A percentile compares a stretch with the other conserved stretches of the same genome.
Evolutionary conservation across 495 filamentous ascomycete genomes (phyloP).

Genomic region (Penicillium dipodomyicola): DNA sequence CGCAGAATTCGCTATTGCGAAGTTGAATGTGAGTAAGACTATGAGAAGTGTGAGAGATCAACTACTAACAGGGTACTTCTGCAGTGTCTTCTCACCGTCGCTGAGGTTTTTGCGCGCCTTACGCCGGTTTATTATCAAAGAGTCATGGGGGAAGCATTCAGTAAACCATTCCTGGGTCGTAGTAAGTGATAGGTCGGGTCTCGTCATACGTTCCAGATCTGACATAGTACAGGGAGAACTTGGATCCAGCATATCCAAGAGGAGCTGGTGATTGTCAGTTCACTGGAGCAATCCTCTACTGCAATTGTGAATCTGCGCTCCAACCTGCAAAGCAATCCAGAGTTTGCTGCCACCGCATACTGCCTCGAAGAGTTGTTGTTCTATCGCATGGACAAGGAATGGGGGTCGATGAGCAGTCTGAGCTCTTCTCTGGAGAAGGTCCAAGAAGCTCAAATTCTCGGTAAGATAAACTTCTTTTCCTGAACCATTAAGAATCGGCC

Average conservation of each 20-base stretch:
- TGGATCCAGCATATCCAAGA: slow-evolving; percentile 24
- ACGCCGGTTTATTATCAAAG: slow-evolving; percentile 15
- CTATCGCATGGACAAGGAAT: slow-evolving; percentile 18
- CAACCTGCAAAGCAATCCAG: not conserved
- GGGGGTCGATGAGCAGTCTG: slow-evolving; percentile 1
- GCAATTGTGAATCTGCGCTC: slow-evolving; percentile 3
- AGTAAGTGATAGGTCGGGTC: slow-evolving; percentile 7
- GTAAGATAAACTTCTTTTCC: not conserved
- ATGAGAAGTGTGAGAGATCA: not conserved
- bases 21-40: not conserved
- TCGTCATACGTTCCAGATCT: not conserved
- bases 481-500: not conserved
- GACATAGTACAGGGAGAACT: slow-evolving; percentile 9
- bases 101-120: slow-evolving; percentile 12
- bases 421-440: slow-evolving; percentile 11
- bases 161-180: slow-evolving; percentile 1
- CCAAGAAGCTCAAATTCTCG: slow-evolving; percentile 12
- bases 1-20: not conserved
- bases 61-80: not conserved
- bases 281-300: slow-evolving; percentile 17
- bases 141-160: slow-evolving; percentile 4
- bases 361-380: slow-evolving; percentile 24
- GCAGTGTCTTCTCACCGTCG: slow-evolving; percentile 11
- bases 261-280: slow-evolving; percentile 17
- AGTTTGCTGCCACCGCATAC: slow-evolving; percentile 8